phyloP scores from a whole-genome alignment of 371 early-diverging fungal genomes.

The Mortierella sp. region DNA sequence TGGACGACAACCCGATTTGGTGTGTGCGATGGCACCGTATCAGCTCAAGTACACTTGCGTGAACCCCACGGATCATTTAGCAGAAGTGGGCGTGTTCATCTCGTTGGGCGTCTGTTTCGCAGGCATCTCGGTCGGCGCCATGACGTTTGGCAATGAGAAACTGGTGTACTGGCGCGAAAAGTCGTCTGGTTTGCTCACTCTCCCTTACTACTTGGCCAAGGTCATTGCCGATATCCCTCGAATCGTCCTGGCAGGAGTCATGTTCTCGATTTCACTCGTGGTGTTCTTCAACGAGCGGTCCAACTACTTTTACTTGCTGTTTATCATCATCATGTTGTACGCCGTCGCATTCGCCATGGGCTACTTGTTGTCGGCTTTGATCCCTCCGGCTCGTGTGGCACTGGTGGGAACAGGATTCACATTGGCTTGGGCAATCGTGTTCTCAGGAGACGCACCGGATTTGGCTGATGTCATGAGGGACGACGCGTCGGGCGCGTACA shows the following conservation, averaged over 20 bases:
- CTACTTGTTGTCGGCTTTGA: constrained; percentile 57
- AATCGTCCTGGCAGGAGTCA: constrained; percentile 59
- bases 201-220: constrained; percentile 66
- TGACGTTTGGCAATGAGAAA: constrained; percentile 54
- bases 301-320: constrained; percentile 37
- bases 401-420: constrained; percentile 60
- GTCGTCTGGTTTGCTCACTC: constrained; percentile 56
- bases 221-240: constrained; percentile 63
- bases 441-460: constrained; percentile 59
- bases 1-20: constrained; percentile 54
- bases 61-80: constrained; percentile 39
- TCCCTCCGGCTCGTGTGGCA: constrained; percentile 47
- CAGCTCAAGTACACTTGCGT: constrained; percentile 43
- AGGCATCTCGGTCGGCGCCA: constrained; percentile 55
- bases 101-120: constrained; percentile 56
- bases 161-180: constrained; percentile 66
- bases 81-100: constrained; percentile 55
- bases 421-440: constrained; percentile 60
- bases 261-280: constrained; percentile 60
- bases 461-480: constrained; percentile 49
- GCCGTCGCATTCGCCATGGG: constrained; percentile 55
- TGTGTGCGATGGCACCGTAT: constrained; percentile 58
- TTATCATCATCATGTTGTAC: constrained; percentile 48
- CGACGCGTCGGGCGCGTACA: constrained; percentile 46
- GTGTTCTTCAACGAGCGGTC: constrained; percentile 61